These are phyloP conservation scores for Trametopsis cervina DNA, from an alignment of 768 basidiomycete genomes.

Conservation along the genomic window DNA sequence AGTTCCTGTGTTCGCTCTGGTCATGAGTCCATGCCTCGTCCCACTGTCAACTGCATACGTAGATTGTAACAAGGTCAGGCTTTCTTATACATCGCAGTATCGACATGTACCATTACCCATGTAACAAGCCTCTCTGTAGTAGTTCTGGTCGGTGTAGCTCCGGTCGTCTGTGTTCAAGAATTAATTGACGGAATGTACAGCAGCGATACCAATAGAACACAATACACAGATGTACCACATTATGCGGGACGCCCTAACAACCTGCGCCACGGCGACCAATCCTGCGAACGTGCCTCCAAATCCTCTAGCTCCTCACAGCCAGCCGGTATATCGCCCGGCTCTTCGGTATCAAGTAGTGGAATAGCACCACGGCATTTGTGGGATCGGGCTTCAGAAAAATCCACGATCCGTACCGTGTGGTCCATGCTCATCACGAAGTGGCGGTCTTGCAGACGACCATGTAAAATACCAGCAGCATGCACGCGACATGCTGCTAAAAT, in stretches of 20 bases:
- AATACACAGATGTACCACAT: no score
- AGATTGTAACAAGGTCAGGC: no score
- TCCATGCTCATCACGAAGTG: constrained; percentile 27
- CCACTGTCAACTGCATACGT: no score
- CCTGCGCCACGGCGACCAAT: background rate
- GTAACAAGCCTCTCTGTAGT: no score
- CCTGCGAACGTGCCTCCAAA: background rate
- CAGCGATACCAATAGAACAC: background rate
- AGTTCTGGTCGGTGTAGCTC: no score
- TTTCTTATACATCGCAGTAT: no score
- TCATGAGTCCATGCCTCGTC: no score
- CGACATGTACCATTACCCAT: no score
- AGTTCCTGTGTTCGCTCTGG: no score
- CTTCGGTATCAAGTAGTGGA: constrained; percentile 9
- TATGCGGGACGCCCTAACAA: background rate
- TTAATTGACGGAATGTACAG: background rate
- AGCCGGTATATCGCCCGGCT: background rate
- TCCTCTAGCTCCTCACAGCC: background rate
- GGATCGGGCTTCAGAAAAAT: constrained; percentile 27
- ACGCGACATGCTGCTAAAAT: constrained; percentile 28
- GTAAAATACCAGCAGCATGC: constrained; percentile 31
- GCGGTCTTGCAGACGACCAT: constrained; percentile 25
- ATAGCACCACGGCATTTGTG: constrained; percentile 24
- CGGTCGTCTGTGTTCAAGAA: no score
- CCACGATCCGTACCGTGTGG: constrained; percentile 28